A percentile compares a stretch with the other conserved stretches of the same genome.
Conservation (phyloP, 306 rosid species). For the Datisca glomerata region DNA sequence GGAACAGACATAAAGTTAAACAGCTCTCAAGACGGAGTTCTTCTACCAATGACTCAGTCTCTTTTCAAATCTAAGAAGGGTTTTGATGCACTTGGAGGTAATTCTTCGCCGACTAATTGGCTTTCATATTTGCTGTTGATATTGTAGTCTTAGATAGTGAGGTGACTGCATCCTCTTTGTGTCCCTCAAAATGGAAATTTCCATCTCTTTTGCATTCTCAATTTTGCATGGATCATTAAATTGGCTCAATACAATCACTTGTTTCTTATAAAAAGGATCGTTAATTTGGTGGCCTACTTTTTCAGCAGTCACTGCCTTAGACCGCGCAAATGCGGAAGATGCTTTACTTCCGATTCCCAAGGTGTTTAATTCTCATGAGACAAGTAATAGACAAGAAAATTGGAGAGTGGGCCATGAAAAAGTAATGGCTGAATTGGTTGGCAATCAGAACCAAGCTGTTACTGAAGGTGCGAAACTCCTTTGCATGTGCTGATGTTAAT, state of each 20-base stretch:
- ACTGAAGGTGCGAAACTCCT: background rate
- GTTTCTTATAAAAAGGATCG: no score
- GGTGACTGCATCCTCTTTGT: background rate
- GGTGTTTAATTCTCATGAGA: slow-evolving; percentile 41
- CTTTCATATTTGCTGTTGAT: background rate
- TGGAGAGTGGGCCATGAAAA: slow-evolving; percentile 21
- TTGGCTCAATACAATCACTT: no score
- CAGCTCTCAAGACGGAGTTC: slow-evolving; percentile 63
- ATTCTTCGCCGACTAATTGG: background rate
- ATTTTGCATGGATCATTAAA: no score
- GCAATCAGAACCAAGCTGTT: slow-evolving; percentile 22
- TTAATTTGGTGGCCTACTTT: background rate
- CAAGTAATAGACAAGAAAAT: slow-evolving; percentile 25
- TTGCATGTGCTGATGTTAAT: no score
- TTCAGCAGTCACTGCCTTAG: slow-evolving; percentile 64
- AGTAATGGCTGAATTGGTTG: slow-evolving; percentile 16
- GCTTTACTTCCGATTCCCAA: slow-evolving; percentile 78
- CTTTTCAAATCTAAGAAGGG: slow-evolving; percentile 52
- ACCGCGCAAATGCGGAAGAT: slow-evolving; percentile 88
- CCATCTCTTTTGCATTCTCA: slow-evolving; percentile 3
- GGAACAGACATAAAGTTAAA: slow-evolving; percentile 61
- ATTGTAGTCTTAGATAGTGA: background rate
- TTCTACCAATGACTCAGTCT: slow-evolving; percentile 55
- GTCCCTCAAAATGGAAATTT: background rate
- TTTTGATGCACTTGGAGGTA: slow-evolving; percentile 43